These are phyloP conservation scores for Luzula sylvatica DNA, from an alignment of 176 grass and related monocot genomes.

Conservation along the genomic window DNA sequence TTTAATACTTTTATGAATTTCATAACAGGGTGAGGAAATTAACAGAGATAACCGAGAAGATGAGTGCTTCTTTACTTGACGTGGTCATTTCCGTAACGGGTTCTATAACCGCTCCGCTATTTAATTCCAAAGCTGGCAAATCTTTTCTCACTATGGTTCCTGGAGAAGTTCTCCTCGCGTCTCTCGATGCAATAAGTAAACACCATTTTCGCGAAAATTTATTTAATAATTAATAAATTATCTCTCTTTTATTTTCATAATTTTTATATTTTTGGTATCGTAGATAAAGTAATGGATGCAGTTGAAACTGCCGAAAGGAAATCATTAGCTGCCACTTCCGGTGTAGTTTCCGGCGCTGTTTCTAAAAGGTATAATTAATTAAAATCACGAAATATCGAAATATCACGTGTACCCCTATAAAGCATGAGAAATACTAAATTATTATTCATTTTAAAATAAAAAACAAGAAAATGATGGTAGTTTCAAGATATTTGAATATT, in stretches of 20 bases:
- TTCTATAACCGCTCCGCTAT: slow-evolving; percentile 51
- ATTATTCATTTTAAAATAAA: too few species aligned
- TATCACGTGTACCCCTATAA: too few species aligned
- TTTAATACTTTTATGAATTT: too few species aligned
- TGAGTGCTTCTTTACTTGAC: slow-evolving; percentile 70
- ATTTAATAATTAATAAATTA: not conserved
- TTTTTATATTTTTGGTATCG: not conserved
- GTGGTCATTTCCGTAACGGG: slow-evolving; percentile 55
- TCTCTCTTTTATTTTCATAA: not conserved
- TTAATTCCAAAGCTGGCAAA: slow-evolving; percentile 58
- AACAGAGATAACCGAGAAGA: slow-evolving; percentile 89
- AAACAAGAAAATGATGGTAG: not conserved
- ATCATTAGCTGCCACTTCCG: slow-evolving; percentile 56
- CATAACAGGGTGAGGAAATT: slow-evolving; percentile 62
- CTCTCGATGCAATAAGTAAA: slow-evolving; percentile 84
- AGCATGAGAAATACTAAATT: too few species aligned
- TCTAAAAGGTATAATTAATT: slow-evolving; percentile 32
- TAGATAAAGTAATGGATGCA: slow-evolving; percentile 86
- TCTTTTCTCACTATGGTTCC: slow-evolving; percentile 42
- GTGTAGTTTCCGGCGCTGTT: slow-evolving; percentile 56
- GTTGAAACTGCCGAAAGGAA: slow-evolving; percentile 72
- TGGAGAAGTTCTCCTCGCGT: slow-evolving; percentile 71
- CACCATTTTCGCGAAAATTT: not conserved
- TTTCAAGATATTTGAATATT: too few species aligned
- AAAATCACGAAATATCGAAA: too few species aligned